Conservation (phyloP, 148 eudicot species). For the Selenicereus undatus region DNA sequence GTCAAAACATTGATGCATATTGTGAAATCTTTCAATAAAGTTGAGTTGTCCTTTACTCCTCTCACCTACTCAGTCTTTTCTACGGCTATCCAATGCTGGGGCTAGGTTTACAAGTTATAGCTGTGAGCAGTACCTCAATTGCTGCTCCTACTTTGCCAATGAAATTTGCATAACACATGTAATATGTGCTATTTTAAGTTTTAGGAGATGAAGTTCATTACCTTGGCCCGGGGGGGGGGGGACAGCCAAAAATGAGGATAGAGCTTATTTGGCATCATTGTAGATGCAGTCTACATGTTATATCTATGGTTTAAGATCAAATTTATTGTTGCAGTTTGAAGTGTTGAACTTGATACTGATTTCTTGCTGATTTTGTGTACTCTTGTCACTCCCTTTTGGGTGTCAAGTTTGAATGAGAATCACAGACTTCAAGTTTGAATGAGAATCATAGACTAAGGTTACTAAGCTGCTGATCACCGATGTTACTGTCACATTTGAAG, state of each 20-base stretch:
- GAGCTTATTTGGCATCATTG: no score
- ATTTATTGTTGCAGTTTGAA: no score
- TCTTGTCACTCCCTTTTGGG: background rate
- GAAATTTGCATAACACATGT: background rate
- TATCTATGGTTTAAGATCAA: no score
- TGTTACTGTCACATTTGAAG: background rate
- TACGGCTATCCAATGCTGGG: background rate
- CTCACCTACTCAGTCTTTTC: background rate
- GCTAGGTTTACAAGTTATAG: background rate
- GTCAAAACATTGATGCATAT: background rate
- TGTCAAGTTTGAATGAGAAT: background rate
- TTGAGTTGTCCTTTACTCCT: no score
- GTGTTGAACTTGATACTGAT: no score
- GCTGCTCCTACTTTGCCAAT: background rate
- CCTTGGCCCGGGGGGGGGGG: no score
- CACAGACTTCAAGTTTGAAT: background rate
- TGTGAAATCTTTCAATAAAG: background rate
- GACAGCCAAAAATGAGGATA: no score
- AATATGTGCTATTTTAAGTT: background rate
- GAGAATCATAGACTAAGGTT: background rate
- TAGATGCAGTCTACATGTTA: no score
- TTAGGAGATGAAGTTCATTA: background rate
- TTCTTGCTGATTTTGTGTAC: no score
- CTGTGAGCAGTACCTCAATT: background rate
- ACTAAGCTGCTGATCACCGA: background rate